Evolutionary conservation across 768 basidiomycete species (phyloP).

Genomic region (Hemileccinum impolitum): DNA sequence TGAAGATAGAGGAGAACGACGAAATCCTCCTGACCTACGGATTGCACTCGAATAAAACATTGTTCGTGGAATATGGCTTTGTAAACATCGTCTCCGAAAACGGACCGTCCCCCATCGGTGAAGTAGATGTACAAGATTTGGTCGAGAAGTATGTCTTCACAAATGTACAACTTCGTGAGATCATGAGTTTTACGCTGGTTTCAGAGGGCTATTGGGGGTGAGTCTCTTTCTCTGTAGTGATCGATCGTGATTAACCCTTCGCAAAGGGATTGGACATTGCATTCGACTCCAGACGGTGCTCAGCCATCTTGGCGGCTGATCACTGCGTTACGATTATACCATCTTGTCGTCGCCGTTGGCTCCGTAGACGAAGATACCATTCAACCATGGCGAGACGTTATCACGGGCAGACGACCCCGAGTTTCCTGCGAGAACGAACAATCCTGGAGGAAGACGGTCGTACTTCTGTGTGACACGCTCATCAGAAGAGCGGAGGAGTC

Average conservation of each 20-base stretch:
- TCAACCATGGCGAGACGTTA: constrained; percentile 51
- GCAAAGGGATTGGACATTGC: constrained; percentile 76
- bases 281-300: constrained; percentile 54
- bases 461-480: constrained; percentile 38
- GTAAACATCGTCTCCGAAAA: constrained; percentile 40
- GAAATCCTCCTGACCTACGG: constrained; percentile 84
- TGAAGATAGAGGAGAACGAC: constrained; percentile 44
- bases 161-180: constrained; percentile 37
- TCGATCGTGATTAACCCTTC: background rate
- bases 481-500: constrained; percentile 30
- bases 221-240: constrained; percentile 13
- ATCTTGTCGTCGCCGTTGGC: constrained; percentile 38
- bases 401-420: constrained; percentile 40
- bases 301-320: constrained; percentile 82
- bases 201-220: constrained; percentile 85
- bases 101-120: constrained; percentile 36
- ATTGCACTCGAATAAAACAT: constrained; percentile 65
- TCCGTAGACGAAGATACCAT: constrained; percentile 31
- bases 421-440: constrained; percentile 50
- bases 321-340: constrained; percentile 63
- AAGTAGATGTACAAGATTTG: constrained; percentile 60
- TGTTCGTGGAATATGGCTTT: constrained; percentile 94
- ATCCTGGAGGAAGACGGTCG: constrained; percentile 43
- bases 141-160: constrained; percentile 49
- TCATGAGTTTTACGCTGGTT: constrained; percentile 53